These are phyloP conservation scores for Apiospora hydei DNA, from an alignment of 2,329 filamentous ascomycete species.

Conservation along the genomic window DNA sequence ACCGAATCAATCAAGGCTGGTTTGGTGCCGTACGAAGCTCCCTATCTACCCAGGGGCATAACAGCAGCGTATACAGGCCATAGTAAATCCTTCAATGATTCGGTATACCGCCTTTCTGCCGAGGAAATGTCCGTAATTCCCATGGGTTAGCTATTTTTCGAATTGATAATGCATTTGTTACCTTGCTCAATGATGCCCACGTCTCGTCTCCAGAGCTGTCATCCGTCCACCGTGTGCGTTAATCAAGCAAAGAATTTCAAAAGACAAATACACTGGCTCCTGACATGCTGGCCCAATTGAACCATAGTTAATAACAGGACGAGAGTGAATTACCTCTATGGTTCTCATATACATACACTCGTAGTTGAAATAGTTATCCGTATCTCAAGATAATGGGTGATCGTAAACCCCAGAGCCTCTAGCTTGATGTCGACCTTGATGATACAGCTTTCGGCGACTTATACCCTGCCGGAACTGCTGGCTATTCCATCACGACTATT, in stretches of 20 bases:
- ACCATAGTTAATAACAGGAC: not conserved
- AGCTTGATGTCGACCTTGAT: not conserved
- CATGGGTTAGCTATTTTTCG: not conserved
- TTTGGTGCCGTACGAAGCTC: not conserved
- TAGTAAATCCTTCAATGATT: not conserved
- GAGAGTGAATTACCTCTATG: not conserved
- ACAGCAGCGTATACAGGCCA: not conserved
- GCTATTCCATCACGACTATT: not conserved
- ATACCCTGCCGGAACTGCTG: not conserved
- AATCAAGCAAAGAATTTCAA: not conserved
- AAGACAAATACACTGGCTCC: not conserved
- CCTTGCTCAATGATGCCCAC: not conserved
- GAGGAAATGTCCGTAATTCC: not conserved
- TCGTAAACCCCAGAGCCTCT: not conserved
- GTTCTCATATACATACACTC: not conserved
- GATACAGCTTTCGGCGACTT: not conserved
- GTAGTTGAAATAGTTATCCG: no score
- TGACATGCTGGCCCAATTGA: not conserved
- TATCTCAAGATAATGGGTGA: not conserved
- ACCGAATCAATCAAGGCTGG: not conserved
- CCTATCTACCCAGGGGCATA: not conserved
- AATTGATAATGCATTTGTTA: not conserved
- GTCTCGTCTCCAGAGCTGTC: not conserved
- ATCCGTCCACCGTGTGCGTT: not conserved
- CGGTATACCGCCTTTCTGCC: not conserved